Conservation (phyloP, 495 filamentous ascomycete genomes). For the Bathelium albidoporum region DNA sequence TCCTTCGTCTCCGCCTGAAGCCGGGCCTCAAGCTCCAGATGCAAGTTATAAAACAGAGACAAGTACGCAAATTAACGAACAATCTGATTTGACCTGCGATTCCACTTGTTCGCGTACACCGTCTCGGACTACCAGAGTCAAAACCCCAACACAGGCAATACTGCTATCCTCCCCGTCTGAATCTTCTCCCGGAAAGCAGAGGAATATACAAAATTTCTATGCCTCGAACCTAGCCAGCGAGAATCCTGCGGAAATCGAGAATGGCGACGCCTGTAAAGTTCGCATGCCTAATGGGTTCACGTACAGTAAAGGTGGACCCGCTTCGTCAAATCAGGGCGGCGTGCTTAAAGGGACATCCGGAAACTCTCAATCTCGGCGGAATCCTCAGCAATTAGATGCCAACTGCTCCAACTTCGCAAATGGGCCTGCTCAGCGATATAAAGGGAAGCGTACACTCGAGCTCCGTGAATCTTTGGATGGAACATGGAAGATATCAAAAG, state of each 20-base stretch:
- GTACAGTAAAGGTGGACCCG: not conserved
- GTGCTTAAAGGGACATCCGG: not conserved
- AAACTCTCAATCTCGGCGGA: not conserved
- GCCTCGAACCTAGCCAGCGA: not conserved
- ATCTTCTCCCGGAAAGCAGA: not conserved
- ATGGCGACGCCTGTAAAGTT: not conserved
- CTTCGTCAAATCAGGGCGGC: not conserved
- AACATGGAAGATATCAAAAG: conserved; percentile 1
- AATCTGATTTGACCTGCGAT: not conserved
- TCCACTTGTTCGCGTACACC: not conserved
- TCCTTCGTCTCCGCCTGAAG: not conserved
- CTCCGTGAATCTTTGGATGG: not conserved
- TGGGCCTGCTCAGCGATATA: not conserved
- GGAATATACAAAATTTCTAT: not conserved
- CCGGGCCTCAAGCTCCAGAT: not conserved
- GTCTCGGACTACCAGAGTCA: not conserved
- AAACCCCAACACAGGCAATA: not conserved
- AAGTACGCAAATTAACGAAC: not conserved
- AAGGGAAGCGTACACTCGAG: not conserved
- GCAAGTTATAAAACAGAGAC: not conserved
- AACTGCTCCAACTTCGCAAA: not conserved
- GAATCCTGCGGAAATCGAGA: not conserved
- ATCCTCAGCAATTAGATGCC: not conserved
- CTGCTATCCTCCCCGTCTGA: not conserved
- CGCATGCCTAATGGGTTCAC: not conserved